These are phyloP conservation scores for Datisca glomerata DNA, from an alignment of 306 rosid genomes.

Conservation along the genomic window DNA sequence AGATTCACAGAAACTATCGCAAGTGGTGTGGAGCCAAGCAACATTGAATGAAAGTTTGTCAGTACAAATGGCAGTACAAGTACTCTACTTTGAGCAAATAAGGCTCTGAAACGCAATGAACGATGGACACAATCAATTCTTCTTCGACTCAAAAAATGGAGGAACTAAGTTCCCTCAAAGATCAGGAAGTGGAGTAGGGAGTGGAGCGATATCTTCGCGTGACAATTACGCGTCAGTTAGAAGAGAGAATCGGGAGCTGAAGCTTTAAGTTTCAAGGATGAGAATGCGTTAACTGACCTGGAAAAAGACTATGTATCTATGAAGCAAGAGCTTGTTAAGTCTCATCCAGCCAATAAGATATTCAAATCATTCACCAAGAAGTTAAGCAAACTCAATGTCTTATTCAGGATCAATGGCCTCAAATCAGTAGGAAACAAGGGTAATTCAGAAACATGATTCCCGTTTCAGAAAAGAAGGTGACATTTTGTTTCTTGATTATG, in stretches of 20 bases:
- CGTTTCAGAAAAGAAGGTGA: constrained; percentile 82
- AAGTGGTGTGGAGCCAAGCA: constrained; percentile 97
- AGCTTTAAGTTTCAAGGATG: constrained; percentile 97
- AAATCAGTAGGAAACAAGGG: constrained; percentile 39
- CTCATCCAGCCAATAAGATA: constrained; percentile 67
- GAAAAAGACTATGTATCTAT: constrained; percentile 90
- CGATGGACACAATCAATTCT: constrained; percentile 71
- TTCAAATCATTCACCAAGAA: constrained; percentile 70
- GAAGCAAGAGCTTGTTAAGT: constrained; percentile 85
- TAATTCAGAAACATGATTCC: constrained; percentile 55
- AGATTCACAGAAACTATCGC: constrained; percentile 78
- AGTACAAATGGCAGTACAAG: constrained; percentile 93
- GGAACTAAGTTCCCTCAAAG: constrained; percentile 69
- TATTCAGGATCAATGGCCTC: constrained; percentile 54
- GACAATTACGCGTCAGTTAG: constrained; percentile 96
- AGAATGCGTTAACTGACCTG: constrained; percentile 94
- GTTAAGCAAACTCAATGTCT: constrained; percentile 55
- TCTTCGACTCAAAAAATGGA: constrained; percentile 65
- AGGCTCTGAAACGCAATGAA: constrained; percentile 86
- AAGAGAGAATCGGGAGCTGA: constrained; percentile 89
- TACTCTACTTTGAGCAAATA: constrained; percentile 92
- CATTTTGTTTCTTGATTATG: constrained; percentile 72
- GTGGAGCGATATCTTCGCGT: constrained; percentile 94
- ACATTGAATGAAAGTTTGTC: constrained; percentile 93
- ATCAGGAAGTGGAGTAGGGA: constrained; percentile 96